phyloP scores from a whole-genome alignment of 2,329 filamentous ascomycete species.

The Beauveria rudraprayagi region DNA sequence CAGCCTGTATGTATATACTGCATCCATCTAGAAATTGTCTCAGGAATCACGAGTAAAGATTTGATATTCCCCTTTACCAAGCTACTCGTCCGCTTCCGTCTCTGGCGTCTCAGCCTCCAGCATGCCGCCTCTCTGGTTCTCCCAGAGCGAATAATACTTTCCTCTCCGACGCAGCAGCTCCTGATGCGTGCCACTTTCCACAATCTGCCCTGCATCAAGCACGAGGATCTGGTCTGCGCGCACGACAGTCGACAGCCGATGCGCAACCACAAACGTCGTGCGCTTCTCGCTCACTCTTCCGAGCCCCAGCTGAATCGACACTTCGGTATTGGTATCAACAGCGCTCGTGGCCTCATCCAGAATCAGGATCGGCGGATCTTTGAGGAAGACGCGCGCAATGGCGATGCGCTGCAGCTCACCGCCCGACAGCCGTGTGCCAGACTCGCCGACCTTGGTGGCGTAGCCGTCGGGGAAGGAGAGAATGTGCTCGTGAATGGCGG shows the following conservation, averaged over 20 bases:
- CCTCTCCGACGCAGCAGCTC: constrained; percentile 37
- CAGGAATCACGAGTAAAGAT: no score
- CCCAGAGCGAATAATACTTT: constrained; percentile 45
- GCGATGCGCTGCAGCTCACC: constrained; percentile 53
- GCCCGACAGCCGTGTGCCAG: constrained; percentile 47
- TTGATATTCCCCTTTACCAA: background rate
- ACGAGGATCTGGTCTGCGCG: constrained; percentile 48
- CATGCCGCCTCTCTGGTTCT: constrained; percentile 29
- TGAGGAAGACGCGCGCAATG: constrained; percentile 58
- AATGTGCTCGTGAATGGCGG: constrained; percentile 48
- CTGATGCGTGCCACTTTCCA: constrained; percentile 42
- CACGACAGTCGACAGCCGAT: constrained; percentile 50
- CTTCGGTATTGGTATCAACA: constrained; percentile 54
- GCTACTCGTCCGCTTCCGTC: background rate
- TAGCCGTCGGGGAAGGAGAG: constrained; percentile 45
- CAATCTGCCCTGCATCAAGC: constrained; percentile 41
- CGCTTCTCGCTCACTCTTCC: constrained; percentile 38
- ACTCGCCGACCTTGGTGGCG: constrained; percentile 44
- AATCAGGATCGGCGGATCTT: constrained; percentile 61
- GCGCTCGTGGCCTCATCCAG: constrained; percentile 67
- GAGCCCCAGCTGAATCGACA: constrained; percentile 48
- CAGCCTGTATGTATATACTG: no score
- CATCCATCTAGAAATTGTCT: no score
- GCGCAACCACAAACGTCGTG: constrained; percentile 47
- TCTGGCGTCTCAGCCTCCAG: background rate